Conservation (phyloP, 768 basidiomycete species). For the Auricularia sp. region DNA sequence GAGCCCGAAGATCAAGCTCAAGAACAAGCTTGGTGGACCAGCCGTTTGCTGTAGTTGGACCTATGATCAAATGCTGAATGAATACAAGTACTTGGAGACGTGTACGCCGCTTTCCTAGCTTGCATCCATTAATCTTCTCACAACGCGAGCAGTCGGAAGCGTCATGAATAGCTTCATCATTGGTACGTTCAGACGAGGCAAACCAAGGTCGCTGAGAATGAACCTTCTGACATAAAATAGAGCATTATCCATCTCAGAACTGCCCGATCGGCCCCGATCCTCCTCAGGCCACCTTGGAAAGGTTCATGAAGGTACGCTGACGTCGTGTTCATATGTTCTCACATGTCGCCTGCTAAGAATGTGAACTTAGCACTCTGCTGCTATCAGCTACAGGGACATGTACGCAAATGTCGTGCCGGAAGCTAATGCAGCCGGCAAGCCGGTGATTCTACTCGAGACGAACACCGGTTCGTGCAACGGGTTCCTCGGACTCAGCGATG, state of each 20-base stretch:
- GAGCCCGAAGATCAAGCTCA: constrained; percentile 28
- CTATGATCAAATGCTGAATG: neutral
- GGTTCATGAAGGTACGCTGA: no score
- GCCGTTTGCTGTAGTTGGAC: constrained; percentile 30
- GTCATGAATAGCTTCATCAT: constrained; percentile 14
- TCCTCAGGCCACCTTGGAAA: no score
- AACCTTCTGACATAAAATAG: no score
- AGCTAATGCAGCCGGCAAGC: constrained; percentile 25
- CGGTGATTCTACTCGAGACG: constrained; percentile 45
- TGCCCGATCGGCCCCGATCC: no score
- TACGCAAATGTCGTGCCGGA: constrained; percentile 27
- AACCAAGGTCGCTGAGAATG: no score
- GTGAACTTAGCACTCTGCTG: constrained; percentile 10
- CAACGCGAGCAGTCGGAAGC: constrained; percentile 24
- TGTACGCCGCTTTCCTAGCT: neutral
- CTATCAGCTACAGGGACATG: constrained; percentile 21
- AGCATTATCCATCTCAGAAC: no score
- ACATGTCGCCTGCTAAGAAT: no score
- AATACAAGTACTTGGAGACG: neutral
- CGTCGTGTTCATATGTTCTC: no score
- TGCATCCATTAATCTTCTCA: constrained; percentile 8
- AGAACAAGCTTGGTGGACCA: constrained; percentile 49
- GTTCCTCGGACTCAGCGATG: constrained; percentile 41
- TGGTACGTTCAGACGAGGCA: no score
- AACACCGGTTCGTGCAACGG: constrained; percentile 46